These are phyloP conservation scores for Cercospora brassicicola DNA, from an alignment of 2,329 filamentous ascomycete genomes.

Conservation along the genomic window DNA sequence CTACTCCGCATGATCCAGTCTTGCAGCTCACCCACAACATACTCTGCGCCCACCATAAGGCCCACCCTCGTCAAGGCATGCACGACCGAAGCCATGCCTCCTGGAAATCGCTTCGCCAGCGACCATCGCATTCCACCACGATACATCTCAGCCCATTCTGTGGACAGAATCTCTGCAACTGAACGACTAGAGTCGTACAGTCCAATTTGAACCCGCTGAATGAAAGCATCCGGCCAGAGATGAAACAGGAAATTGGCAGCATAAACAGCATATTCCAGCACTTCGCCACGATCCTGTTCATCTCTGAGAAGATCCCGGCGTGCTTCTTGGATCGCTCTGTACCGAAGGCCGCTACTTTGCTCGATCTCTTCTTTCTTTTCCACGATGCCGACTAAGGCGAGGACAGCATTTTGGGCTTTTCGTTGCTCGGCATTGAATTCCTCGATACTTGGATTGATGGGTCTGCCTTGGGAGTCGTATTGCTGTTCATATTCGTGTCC, in stretches of 20 bases:
- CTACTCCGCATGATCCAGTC: constrained; percentile 11
- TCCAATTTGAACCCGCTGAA: constrained; percentile 30
- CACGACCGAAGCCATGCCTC: constrained; percentile 19
- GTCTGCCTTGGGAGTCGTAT: constrained; percentile 49
- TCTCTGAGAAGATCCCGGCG: constrained; percentile 21
- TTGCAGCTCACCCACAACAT: constrained; percentile 24
- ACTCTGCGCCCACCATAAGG: constrained; percentile 24
- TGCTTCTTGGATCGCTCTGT: constrained; percentile 15
- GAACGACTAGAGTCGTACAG: constrained; percentile 25
- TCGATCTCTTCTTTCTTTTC: constrained; percentile 39
- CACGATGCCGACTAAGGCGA: constrained; percentile 51
- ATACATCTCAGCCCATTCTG: constrained; percentile 20
- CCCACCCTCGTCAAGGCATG: constrained; percentile 22
- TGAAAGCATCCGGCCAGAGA: constrained; percentile 28
- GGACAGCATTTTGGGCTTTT: constrained; percentile 50
- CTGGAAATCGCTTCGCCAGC: constrained; percentile 24
- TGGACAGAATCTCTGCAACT: constrained; percentile 23
- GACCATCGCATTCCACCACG: constrained; percentile 16
- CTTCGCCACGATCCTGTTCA: constrained; percentile 32
- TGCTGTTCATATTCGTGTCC: constrained; percentile 38
- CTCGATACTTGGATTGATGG: constrained; percentile 45
- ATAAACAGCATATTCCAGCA: constrained; percentile 22
- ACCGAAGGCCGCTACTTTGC: constrained; percentile 14
- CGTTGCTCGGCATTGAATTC: constrained; percentile 44
- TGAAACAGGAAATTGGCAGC: constrained; percentile 21